Percentiles rank a stretch among this genome's conserved stretches.
These are phyloP conservation scores for Actinomortierella wolfii DNA, from an alignment of 371 early-diverging fungal genomes.

Conservation along the genomic window DNA sequence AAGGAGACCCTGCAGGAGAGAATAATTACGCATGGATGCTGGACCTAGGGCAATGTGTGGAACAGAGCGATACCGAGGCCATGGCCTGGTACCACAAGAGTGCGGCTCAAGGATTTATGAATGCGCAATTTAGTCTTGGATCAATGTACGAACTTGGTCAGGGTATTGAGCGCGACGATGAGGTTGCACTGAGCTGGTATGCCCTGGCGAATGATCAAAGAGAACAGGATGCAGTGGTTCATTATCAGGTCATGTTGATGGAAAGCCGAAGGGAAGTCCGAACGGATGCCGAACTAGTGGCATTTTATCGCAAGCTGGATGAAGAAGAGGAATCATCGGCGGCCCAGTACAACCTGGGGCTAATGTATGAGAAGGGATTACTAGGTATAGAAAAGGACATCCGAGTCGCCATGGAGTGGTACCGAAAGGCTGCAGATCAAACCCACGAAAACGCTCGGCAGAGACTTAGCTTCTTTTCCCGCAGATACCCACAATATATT, in stretches of 20 bases:
- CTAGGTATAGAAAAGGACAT: slow-evolving; percentile 66
- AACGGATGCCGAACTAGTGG: slow-evolving; percentile 49
- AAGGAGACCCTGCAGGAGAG: slow-evolving; percentile 66
- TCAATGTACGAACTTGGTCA: slow-evolving; percentile 83
- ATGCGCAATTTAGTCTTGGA: slow-evolving; percentile 81
- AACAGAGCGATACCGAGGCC: slow-evolving; percentile 62
- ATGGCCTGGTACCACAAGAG: slow-evolving; percentile 70
- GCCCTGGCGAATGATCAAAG: slow-evolving; percentile 61
- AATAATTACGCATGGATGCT: slow-evolving; percentile 75
- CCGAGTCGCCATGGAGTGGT: slow-evolving; percentile 68
- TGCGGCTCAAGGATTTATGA: slow-evolving; percentile 63
- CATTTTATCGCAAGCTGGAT: slow-evolving; percentile 64
- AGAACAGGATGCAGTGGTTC: slow-evolving; percentile 77
- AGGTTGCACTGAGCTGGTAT: slow-evolving; percentile 72
- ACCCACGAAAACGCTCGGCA: slow-evolving; percentile 78
- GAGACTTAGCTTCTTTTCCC: slow-evolving; percentile 82
- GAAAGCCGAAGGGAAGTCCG: too few species aligned
- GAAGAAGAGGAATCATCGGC: slow-evolving; percentile 49
- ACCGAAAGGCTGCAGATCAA: slow-evolving; percentile 70
- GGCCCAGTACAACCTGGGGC: slow-evolving; percentile 79
- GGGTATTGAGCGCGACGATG: slow-evolving; percentile 62
- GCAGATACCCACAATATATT: too few species aligned
- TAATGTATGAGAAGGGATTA: slow-evolving; percentile 73
- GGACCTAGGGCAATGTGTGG: slow-evolving; percentile 78
- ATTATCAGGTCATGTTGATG: slow-evolving; percentile 51